Conservation (phyloP, 2,329 filamentous ascomycete species). For the Xylaria sp. region DNA sequence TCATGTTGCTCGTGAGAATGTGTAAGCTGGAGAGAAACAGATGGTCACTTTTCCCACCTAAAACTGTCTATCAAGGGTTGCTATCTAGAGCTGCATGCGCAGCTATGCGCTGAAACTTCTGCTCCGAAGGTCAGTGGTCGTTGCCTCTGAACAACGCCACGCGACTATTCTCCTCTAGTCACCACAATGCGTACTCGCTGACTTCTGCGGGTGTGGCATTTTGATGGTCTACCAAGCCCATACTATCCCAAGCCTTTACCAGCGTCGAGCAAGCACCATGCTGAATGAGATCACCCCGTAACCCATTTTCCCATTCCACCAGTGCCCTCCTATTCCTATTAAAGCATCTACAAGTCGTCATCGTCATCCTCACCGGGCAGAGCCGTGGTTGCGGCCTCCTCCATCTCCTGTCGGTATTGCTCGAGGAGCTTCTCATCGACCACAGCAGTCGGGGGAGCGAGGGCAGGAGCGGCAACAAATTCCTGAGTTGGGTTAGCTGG, state of each 20-base stretch:
- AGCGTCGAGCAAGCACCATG: slow-evolving; percentile 15
- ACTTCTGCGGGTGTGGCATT: slow-evolving; percentile 38
- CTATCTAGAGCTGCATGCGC: slow-evolving; percentile 44
- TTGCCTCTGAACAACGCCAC: slow-evolving; percentile 35
- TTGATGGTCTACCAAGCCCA: slow-evolving; percentile 36
- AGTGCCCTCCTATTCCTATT: slow-evolving; percentile 26
- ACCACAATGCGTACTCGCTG: slow-evolving; percentile 33
- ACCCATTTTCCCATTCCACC: slow-evolving; percentile 21
- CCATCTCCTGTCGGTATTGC: slow-evolving; percentile 89
- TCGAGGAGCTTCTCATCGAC: slow-evolving; percentile 84
- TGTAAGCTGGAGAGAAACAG: slow-evolving; percentile 23
- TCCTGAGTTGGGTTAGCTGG: slow-evolving; percentile 63
- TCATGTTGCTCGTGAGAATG: slow-evolving; percentile 14
- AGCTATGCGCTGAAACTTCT: slow-evolving; percentile 40
- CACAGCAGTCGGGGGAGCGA: slow-evolving; percentile 89
- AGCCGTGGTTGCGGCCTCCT: slow-evolving; percentile 76
- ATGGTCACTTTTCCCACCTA: slow-evolving; percentile 36
- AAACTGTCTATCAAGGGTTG: slow-evolving; percentile 42
- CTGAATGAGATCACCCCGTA: slow-evolving; percentile 17
- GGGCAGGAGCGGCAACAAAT: slow-evolving; percentile 93
- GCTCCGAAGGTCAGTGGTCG: slow-evolving; percentile 29
- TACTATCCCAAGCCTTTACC: slow-evolving; percentile 25
- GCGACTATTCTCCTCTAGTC: slow-evolving; percentile 32
- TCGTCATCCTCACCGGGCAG: slow-evolving; percentile 95
- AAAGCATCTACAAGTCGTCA: slow-evolving; percentile 60